A percentile compares a stretch with the other conserved stretches of the same genome.
These are phyloP conservation scores for Exobasidium cylindrosporum DNA, from an alignment of 1,284 basidiomycete species.

Conservation along the genomic window DNA sequence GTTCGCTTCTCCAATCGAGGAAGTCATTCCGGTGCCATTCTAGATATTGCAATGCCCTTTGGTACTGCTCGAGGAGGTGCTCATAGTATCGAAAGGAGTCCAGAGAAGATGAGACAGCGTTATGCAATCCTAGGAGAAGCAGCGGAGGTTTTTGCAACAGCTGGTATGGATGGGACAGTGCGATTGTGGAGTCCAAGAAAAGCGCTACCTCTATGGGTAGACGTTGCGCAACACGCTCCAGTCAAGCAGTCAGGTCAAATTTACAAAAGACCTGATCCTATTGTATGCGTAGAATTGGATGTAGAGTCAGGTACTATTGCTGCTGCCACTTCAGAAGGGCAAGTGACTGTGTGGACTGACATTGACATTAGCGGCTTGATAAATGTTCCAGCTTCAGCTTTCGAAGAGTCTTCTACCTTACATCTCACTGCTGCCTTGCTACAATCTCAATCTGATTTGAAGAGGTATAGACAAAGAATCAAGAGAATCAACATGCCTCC, in stretches of 20 bases:
- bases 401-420: not conserved
- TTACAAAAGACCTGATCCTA: constrained; percentile 3
- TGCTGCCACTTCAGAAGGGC: constrained; percentile 38
- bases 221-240: constrained; percentile 2
- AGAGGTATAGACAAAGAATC: not conserved
- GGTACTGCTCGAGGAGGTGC: constrained; percentile 39
- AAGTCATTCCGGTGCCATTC: constrained; percentile 35
- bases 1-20: constrained; percentile 31
- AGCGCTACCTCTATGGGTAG: constrained; percentile 38
- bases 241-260: not conserved
- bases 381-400: constrained; percentile 11
- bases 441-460: not conserved
- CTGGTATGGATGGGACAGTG: constrained; percentile 47
- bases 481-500: not conserved
- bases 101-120: constrained; percentile 39
- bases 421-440: not conserved
- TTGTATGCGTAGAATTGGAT: constrained; percentile 33
- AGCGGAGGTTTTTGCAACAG: constrained; percentile 43
- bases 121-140: constrained; percentile 39
- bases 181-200: constrained; percentile 41
- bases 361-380: constrained; percentile 34
- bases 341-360: constrained; percentile 42
- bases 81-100: constrained; percentile 38
- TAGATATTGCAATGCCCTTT: constrained; percentile 38
- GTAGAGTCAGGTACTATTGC: constrained; percentile 36